Percentiles rank a stretch among this genome's conserved stretches.
Evolutionary conservation across 2,329 filamentous ascomycete genomes (phyloP).

Genomic region (Ophiocordyceps sinensis): DNA sequence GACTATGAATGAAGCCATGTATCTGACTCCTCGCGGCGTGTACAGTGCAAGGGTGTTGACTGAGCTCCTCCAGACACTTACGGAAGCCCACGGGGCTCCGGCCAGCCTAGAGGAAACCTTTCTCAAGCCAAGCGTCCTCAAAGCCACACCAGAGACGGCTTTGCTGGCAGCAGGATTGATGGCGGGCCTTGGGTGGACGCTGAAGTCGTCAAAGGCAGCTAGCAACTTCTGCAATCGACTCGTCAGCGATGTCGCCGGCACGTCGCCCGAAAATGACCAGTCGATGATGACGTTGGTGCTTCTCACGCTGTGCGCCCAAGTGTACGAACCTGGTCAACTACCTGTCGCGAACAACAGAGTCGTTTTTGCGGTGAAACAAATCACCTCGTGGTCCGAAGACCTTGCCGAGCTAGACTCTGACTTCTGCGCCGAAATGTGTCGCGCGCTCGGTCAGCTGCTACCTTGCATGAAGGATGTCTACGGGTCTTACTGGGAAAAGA

Average conservation of each 20-base stretch:
- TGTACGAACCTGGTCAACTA: constrained; percentile 37
- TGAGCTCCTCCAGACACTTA: constrained; percentile 31
- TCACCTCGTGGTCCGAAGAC: constrained; percentile 55
- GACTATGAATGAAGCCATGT: constrained; percentile 27
- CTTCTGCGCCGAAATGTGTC: constrained; percentile 36
- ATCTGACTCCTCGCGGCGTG: constrained; percentile 27
- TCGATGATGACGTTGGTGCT: constrained; percentile 35
- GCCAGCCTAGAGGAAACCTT: constrained; percentile 32
- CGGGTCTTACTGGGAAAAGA: constrained; percentile 69
- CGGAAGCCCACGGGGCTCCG: constrained; percentile 31
- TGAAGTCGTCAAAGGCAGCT: constrained; percentile 31
- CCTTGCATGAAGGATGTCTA: constrained; percentile 71
- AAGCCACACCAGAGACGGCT: constrained; percentile 28
- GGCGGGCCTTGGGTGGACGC: constrained; percentile 33
- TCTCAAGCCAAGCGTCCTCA: constrained; percentile 29
- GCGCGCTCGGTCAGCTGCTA: constrained; percentile 46
- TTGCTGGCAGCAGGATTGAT: constrained; percentile 36
- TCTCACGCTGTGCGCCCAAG: constrained; percentile 34
- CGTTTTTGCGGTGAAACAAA: constrained; percentile 69
- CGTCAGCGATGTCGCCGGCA: constrained; percentile 43
- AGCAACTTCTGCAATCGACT: constrained; percentile 44
- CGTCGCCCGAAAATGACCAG: constrained; percentile 26
- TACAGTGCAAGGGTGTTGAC: constrained; percentile 40
- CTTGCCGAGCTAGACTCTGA: constrained; percentile 26
- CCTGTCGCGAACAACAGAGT: constrained; percentile 53